Evolutionary conservation across 352 stramenopile species (phyloP).

Genomic region (Elongisporangium anandrum): DNA sequence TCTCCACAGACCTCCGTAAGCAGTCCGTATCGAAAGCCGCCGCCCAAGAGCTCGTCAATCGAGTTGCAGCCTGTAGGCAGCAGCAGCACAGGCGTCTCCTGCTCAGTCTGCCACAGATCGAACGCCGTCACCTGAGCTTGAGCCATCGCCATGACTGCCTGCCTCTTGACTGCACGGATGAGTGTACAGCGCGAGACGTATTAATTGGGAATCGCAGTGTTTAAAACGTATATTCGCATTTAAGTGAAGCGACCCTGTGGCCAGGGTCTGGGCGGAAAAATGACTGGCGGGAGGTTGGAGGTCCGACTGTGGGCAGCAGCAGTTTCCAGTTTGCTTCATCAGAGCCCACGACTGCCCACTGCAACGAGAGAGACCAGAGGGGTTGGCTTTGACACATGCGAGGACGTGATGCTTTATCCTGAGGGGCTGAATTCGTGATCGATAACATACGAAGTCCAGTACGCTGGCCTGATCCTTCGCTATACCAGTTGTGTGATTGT

Average conservation of each 20-base stretch:
- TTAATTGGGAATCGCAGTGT: neutral
- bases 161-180: neutral
- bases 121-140: constrained; percentile 26
- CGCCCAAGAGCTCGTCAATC: constrained; percentile 50
- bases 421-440: constrained; percentile 81
- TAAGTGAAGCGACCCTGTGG: neutral
- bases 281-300: neutral
- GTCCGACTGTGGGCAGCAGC: neutral
- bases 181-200: constrained; percentile 1
- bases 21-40: constrained; percentile 63
- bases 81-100: constrained; percentile 25
- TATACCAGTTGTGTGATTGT: neutral
- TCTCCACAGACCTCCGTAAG: constrained; percentile 75
- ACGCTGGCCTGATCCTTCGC: constrained; percentile 79
- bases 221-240: neutral
- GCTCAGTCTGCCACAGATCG: constrained; percentile 29
- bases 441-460: constrained; percentile 82
- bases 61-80: constrained; percentile 40
- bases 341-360: neutral
- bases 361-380: neutral
- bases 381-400: constrained; percentile 3
- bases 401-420: constrained; percentile 82
- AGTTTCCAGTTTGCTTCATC: neutral
- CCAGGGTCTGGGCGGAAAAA: neutral
- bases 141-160: constrained; percentile 2